Evolutionary conservation across 495 filamentous ascomycete species (phyloP).

Genomic region (Terfezia claveryi): DNA sequence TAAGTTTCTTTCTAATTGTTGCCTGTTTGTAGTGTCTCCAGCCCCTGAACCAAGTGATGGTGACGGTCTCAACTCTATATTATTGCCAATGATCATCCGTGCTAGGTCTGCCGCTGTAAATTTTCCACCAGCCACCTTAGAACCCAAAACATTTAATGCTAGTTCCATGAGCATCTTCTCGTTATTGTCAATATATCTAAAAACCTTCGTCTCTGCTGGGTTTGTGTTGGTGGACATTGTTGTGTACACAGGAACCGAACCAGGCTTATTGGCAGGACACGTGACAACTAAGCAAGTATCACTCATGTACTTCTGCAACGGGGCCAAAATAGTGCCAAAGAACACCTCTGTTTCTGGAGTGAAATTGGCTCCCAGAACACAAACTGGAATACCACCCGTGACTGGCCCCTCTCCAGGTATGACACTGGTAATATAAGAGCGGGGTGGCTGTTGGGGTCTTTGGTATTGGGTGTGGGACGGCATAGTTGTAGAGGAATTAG

Average conservation of each 20-base stretch:
- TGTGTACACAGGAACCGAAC: constrained; percentile 50
- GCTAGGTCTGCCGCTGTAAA: constrained; percentile 32
- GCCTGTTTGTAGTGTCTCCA: constrained; percentile 4
- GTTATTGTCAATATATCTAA: constrained; percentile 60
- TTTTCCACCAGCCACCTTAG: constrained; percentile 32
- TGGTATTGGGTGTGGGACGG: not conserved
- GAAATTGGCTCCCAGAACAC: constrained; percentile 59
- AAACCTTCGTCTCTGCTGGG: constrained; percentile 33
- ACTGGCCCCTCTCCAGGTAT: constrained; percentile 65
- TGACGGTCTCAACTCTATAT: constrained; percentile 2
- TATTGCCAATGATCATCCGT: constrained; percentile 29
- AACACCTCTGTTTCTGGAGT: constrained; percentile 61
- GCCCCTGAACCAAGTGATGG: not conserved
- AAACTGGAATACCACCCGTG: constrained; percentile 66
- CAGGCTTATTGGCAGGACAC: constrained; percentile 43
- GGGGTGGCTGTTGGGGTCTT: constrained; percentile 12
- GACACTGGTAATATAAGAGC: constrained; percentile 27
- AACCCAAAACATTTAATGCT: constrained; percentile 33
- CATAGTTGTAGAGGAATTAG: not conserved
- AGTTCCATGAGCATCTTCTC: constrained; percentile 48
- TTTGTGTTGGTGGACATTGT: constrained; percentile 25
- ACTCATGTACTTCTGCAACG: constrained; percentile 65
- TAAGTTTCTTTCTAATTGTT: constrained; percentile 45
- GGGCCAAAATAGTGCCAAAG: constrained; percentile 59
- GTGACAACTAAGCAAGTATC: constrained; percentile 64